Percentiles rank a stretch among this genome's conserved stretches.
These are phyloP conservation scores for Solanum sejunctum DNA, from an alignment of 257 asterid genomes.

Conservation along the genomic window DNA sequence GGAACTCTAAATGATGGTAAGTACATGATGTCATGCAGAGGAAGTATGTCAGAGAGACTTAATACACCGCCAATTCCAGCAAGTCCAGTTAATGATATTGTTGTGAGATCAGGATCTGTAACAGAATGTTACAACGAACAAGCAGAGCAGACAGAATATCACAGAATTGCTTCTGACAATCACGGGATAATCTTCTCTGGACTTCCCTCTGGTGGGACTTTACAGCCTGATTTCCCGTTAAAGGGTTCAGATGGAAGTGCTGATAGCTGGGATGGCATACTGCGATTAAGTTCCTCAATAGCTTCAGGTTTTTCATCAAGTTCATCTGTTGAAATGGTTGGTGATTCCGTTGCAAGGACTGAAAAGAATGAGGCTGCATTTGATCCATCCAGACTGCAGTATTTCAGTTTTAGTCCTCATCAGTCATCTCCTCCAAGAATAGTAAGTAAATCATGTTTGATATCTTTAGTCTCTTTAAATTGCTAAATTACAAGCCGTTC, in stretches of 20 bases:
- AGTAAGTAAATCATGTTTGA: conserved; percentile 33
- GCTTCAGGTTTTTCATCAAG: conserved; percentile 41
- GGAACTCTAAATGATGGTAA: conserved; percentile 1
- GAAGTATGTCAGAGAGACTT: conserved; percentile 23
- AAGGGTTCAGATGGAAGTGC: conserved; percentile 23
- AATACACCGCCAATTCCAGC: conserved; percentile 21
- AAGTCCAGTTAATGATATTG: conserved; percentile 30
- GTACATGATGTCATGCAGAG: conserved; percentile 25
- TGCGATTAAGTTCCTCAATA: conserved; percentile 44
- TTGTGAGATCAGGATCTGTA: conserved; percentile 37
- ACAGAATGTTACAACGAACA: conserved; percentile 24
- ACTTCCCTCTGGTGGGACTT: conserved; percentile 9
- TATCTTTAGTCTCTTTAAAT: not conserved
- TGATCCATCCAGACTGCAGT: conserved; percentile 10
- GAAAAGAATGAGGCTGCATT: conserved; percentile 20
- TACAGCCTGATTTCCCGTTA: conserved; percentile 12
- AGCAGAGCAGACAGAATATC: conserved; percentile 13
- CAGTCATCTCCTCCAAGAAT: conserved; percentile 19
- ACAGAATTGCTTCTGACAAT: conserved; percentile 36
- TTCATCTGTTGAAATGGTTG: conserved; percentile 34
- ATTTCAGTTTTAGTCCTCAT: conserved; percentile 1
- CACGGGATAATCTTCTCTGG: conserved; percentile 8
- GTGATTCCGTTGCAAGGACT: conserved; percentile 18
- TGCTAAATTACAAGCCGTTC: not conserved
- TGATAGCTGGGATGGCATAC: conserved; percentile 22